These are phyloP conservation scores for Sporisorium sorghi DNA, from an alignment of 1,284 basidiomycete species.

Conservation along the genomic window DNA sequence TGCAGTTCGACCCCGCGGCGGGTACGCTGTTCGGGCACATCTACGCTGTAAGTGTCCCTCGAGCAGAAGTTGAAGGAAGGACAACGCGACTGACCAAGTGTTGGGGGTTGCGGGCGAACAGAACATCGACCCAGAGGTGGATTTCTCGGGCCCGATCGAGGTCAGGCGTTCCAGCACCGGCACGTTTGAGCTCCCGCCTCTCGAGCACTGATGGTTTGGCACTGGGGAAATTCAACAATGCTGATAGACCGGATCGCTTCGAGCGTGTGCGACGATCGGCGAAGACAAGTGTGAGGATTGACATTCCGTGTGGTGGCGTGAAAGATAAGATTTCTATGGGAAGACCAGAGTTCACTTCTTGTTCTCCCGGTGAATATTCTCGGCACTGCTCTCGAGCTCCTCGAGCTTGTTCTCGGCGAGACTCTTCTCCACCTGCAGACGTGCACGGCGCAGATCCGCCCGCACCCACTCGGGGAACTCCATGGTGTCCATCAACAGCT, in stretches of 20 bases:
- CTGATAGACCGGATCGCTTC: too few relatives aligned
- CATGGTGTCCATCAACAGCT: conserved; percentile 42
- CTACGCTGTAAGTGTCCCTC: conserved; percentile 57
- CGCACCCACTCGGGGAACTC: conserved; percentile 49
- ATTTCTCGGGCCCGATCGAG: conserved; percentile 43
- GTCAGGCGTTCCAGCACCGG: conserved; percentile 38
- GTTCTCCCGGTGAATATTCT: conserved; percentile 22
- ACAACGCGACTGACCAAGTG: background rate
- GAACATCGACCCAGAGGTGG: conserved; percentile 46
- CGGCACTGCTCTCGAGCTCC: conserved; percentile 42
- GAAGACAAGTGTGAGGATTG: background rate
- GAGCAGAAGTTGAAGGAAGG: background rate
- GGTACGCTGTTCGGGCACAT: conserved; percentile 56
- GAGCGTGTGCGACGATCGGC: background rate
- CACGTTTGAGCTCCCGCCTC: conserved; percentile 34
- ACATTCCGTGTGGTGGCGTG: background rate
- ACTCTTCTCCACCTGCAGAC: conserved; percentile 42
- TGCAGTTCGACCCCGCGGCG: conserved; percentile 53
- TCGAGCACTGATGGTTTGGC: conserved; percentile 12
- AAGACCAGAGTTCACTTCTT: conserved; percentile 9
- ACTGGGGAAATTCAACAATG: too few relatives aligned
- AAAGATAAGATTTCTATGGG: conserved; percentile 9
- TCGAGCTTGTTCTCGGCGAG: conserved; percentile 47
- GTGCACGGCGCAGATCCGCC: conserved; percentile 46
- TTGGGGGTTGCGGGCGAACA: background rate